Percentiles rank a stretch among this genome's conserved stretches.
Conservation (phyloP, 2,329 filamentous ascomycete species). For the Trichoderma asperellum region DNA sequence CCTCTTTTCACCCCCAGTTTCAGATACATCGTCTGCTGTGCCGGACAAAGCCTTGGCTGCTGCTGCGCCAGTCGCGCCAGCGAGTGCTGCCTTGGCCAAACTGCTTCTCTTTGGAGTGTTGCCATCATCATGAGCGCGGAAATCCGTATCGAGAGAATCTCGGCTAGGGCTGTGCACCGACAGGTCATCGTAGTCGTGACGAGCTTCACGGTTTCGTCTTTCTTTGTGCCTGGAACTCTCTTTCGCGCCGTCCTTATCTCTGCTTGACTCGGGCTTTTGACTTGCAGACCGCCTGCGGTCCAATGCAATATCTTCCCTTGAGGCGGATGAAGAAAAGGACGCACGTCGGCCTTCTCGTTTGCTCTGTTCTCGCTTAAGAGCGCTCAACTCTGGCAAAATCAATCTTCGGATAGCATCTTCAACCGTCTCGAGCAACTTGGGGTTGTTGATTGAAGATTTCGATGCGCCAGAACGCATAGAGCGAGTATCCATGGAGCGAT, state of each 20-base stretch:
- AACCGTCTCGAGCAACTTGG: conserved; percentile 85
- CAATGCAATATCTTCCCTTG: conserved; percentile 60
- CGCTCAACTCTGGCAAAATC: conserved; percentile 88
- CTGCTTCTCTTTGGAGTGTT: conserved; percentile 51
- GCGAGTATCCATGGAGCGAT: conserved; percentile 60
- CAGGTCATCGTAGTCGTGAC: conserved; percentile 57
- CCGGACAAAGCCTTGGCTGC: conserved; percentile 42
- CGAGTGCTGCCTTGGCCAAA: conserved; percentile 50
- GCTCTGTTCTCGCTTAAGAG: conserved; percentile 87
- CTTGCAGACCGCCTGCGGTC: conserved; percentile 66
- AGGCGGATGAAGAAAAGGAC: conserved; percentile 61
- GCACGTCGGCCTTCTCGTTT: conserved; percentile 71
- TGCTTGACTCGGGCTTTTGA: conserved; percentile 55
- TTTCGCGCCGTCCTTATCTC: conserved; percentile 60
- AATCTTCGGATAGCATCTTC: conserved; percentile 90
- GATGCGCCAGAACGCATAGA: conserved; percentile 56
- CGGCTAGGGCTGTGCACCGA: conserved; percentile 54
- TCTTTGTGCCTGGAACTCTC: conserved; percentile 55
- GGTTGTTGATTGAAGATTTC: conserved; percentile 85
- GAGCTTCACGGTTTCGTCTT: conserved; percentile 56
- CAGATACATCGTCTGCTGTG: conserved; percentile 46
- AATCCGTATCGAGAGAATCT: conserved; percentile 49
- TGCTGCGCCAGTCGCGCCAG: conserved; percentile 49
- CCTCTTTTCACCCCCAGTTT: conserved; percentile 53
- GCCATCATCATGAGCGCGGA: conserved; percentile 43